Conservation (phyloP, 2,329 filamentous ascomycete species). For the Verticillium tricorpus region DNA sequence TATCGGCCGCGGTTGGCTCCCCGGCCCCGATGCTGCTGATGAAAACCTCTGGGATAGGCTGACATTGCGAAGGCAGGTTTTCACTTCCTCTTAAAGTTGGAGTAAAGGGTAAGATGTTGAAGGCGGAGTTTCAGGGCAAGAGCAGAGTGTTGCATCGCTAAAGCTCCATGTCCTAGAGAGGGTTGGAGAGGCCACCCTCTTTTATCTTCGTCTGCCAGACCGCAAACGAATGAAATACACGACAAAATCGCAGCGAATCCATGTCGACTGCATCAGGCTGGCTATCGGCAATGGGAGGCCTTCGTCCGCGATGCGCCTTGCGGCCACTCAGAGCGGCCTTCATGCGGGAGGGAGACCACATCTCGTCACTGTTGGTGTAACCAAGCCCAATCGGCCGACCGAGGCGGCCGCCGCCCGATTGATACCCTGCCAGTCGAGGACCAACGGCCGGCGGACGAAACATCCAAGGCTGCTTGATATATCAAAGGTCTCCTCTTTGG, state of each 20-base stretch:
- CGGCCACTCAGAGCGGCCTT: not conserved
- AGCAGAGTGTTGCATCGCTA: not conserved
- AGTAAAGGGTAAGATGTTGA: not conserved
- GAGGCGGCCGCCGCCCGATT: not conserved
- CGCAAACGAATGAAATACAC: not conserved
- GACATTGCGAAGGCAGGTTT: not conserved
- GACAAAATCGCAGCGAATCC: not conserved
- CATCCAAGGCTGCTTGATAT: not conserved
- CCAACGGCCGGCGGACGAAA: not conserved
- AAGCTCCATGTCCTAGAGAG: not conserved
- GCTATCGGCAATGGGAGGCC: not conserved
- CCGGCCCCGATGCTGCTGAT: not conserved
- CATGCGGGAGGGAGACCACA: conserved; percentile 3
- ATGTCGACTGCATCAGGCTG: not conserved
- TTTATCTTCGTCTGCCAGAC: not conserved
- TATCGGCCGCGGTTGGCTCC: not conserved
- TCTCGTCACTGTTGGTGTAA: not conserved
- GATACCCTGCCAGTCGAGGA: not conserved
- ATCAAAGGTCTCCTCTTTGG: not conserved
- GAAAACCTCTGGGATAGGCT: not conserved
- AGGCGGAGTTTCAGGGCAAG: not conserved
- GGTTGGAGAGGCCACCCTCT: not conserved
- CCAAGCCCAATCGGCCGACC: not conserved
- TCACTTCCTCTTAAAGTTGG: not conserved
- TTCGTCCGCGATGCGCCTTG: not conserved